Evolutionary conservation across 2,329 filamentous ascomycete species (phyloP), one percentile per base, ranked within the genome.

Genomic region (Drechslerella stenobrocha): DNA sequence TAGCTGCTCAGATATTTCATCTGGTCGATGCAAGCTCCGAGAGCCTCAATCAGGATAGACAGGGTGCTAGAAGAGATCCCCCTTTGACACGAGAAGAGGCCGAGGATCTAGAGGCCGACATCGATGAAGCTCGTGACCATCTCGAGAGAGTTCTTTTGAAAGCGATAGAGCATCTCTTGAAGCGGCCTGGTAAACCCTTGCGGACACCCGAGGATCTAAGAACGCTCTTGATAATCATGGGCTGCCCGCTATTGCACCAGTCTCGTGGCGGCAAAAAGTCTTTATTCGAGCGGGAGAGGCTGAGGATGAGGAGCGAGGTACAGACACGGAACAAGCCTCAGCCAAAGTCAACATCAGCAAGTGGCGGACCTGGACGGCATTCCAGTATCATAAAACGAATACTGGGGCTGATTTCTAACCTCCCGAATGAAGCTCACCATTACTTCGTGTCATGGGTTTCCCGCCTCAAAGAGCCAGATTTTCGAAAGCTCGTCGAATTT

Each of bases 301-400:
- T 51, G 26, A 46, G 56, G 20, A 30, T 64, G 45, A 58, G 28
- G 15, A 63, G 44, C 3, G 47, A 63, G 22, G 42, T 28, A 35
- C 46, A 42, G 2, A 58, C 73, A 4, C 75, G 74, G 9, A 76
- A 74, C 2, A 70, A 73, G 42, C 71, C 74, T n/a, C 71, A 56
- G 71, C 59, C 30, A 48, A 71, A 20, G 64, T 67, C 58, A 56
- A 71, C 52, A 56, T 58, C 32, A 70, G 69, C 23, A 23, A 71
- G 73, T 42, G 74, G 76, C 15, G 77, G 77, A 15, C 80, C 83
- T 23, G 86, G 86, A 1, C 84, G 88, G 64, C 88, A 95, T 76
- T 90, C 88, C 1, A 87, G 87, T 2, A 87, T 96, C 53, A 83
- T 95, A 72, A 96, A 96, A 76, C 84, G 91, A 34, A 85, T 95